phyloP scores from a whole-genome alignment of 2,329 filamentous ascomycete genomes.

The Arachnopeziza araneosa region DNA sequence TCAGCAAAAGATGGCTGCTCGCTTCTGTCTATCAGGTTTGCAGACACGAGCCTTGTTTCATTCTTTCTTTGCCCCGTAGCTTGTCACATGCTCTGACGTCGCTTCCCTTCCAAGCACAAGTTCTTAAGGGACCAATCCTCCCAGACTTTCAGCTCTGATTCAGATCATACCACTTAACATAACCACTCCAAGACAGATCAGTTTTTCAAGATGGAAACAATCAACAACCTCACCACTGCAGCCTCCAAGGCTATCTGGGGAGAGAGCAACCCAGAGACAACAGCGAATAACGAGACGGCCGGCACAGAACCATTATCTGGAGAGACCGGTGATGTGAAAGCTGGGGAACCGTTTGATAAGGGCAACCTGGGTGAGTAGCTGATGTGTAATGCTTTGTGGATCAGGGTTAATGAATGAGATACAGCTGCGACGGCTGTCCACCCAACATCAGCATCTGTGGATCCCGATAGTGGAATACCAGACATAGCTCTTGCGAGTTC shows the following conservation, averaged over 20 bases:
- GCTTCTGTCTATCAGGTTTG: background rate
- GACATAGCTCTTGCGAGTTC: too few relatives aligned
- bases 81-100: background rate
- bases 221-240: slow-evolving; percentile 32
- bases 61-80: background rate
- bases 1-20: too few relatives aligned
- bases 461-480: too few relatives aligned
- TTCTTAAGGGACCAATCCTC: background rate
- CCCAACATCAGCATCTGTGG: too few relatives aligned
- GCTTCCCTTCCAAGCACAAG: background rate
- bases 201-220: slow-evolving; percentile 51
- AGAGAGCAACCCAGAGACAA: slow-evolving; percentile 23
- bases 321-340: slow-evolving; percentile 58
- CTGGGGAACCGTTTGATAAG: slow-evolving; percentile 70
- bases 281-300: slow-evolving; percentile 12
- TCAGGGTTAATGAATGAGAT: background rate
- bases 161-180: background rate
- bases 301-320: slow-evolving; percentile 68
- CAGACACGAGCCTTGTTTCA: background rate
- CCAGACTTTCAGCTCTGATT: background rate
- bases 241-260: slow-evolving; percentile 41
- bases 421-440: background rate
- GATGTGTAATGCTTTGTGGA: background rate
- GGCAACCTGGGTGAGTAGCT: slow-evolving; percentile 58
- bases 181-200: background rate